These are phyloP conservation scores for Neurospora intermedia DNA, from an alignment of 495 filamentous ascomycete genomes.

Conservation along the genomic window DNA sequence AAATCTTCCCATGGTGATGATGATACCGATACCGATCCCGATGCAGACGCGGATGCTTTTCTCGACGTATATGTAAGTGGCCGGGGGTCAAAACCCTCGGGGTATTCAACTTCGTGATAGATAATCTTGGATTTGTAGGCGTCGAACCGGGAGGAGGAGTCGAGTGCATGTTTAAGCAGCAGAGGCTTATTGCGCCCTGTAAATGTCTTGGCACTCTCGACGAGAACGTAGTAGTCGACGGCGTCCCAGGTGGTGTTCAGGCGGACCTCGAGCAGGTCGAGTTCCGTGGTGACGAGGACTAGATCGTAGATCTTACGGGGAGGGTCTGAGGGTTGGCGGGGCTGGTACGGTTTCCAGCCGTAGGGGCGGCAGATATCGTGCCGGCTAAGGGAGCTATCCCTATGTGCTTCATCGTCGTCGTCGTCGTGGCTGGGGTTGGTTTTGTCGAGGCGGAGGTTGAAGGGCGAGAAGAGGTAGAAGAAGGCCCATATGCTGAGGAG, in stretches of 20 bases:
- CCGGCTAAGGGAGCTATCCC: neutral
- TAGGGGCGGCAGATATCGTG: constrained; percentile 27
- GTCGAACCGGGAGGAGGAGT: constrained; percentile 23
- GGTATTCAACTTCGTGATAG: constrained; percentile 40
- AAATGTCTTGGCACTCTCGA: constrained; percentile 40
- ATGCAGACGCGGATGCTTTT: constrained; percentile 9
- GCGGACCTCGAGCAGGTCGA: constrained; percentile 48
- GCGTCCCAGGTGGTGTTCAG: constrained; percentile 37
- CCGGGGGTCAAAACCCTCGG: constrained; percentile 21
- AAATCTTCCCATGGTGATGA: constrained; percentile 27
- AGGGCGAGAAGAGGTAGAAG: neutral
- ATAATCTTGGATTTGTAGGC: constrained; percentile 42
- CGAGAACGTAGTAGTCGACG: constrained; percentile 49
- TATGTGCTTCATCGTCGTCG: neutral
- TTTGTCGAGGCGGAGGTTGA: neutral
- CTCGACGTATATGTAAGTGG: constrained; percentile 26
- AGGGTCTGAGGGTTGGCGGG: neutral
- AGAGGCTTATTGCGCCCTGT: constrained; percentile 40
- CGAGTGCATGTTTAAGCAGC: constrained; percentile 16
- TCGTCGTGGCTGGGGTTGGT: neutral
- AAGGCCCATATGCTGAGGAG: neutral
- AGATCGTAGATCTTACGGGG: constrained; percentile 45
- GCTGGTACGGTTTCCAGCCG: constrained; percentile 28
- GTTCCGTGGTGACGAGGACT: constrained; percentile 43
- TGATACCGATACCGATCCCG: neutral